These are phyloP conservation scores for Trametes cingulata DNA, from an alignment of 768 basidiomycete species.

Conservation along the genomic window DNA sequence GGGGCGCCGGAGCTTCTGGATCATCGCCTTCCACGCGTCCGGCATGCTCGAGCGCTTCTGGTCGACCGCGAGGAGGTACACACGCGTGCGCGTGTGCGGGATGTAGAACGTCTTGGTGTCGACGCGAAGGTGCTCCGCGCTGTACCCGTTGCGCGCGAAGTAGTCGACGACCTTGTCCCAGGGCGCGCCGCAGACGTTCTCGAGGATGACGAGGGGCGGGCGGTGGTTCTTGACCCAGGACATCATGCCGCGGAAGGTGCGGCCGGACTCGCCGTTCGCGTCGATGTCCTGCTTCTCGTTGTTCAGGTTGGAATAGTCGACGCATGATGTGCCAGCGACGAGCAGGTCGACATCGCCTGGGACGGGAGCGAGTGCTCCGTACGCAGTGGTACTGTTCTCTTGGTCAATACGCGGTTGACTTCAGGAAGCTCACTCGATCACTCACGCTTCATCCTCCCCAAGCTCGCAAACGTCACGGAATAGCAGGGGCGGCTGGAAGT, in stretches of 20 bases:
- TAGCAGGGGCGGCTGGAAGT: slow-evolving; percentile 88
- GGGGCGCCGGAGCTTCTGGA: slow-evolving; percentile 71
- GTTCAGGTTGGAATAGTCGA: slow-evolving; percentile 96
- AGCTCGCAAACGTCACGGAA: slow-evolving; percentile 95
- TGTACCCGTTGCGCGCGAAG: slow-evolving; percentile 76
- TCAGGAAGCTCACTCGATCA: slow-evolving; percentile 2
- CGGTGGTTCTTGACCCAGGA: slow-evolving; percentile 85
- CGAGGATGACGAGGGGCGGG: slow-evolving; percentile 89
- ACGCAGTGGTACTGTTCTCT: slow-evolving; percentile 76
- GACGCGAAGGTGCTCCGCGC: slow-evolving; percentile 65
- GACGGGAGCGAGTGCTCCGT: slow-evolving; percentile 81
- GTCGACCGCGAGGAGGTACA: slow-evolving; percentile 81
- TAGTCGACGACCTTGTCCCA: slow-evolving; percentile 78
- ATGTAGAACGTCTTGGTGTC: slow-evolving; percentile 93
- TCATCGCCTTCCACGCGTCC: slow-evolving; percentile 62
- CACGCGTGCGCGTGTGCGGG: slow-evolving; percentile 91
- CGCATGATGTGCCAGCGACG: slow-evolving; percentile 93
- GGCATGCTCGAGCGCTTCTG: slow-evolving; percentile 61
- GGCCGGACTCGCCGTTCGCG: slow-evolving; percentile 88
- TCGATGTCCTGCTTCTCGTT: slow-evolving; percentile 89
- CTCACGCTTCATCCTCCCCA: slow-evolving; percentile 75
- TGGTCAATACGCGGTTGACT: not conserved
- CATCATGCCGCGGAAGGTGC: slow-evolving; percentile 95
- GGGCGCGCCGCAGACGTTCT: slow-evolving; percentile 92
- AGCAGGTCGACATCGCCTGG: slow-evolving; percentile 90